phyloP scores from a whole-genome alignment of 495 filamentous ascomycete genomes.

The Immersiella caudata region DNA sequence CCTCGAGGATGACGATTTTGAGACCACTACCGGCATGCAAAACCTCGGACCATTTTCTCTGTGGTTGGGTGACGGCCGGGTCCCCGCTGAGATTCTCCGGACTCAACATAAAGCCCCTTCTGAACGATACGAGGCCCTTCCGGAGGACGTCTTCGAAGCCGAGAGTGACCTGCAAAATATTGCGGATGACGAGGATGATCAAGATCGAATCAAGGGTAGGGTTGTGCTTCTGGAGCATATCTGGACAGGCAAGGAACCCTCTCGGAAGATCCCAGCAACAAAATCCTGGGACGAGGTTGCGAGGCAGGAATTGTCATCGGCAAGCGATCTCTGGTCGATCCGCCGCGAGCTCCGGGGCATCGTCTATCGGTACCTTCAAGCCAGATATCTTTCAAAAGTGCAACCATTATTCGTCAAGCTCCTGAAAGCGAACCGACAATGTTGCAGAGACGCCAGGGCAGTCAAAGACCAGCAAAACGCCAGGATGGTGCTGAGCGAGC shows the following conservation, averaged over 20 bases:
- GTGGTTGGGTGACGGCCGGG: conserved; percentile 64
- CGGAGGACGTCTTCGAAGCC: conserved; percentile 40
- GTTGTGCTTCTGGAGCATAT: conserved; percentile 37
- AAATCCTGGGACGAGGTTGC: conserved; percentile 22
- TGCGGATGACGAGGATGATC: conserved; percentile 45
- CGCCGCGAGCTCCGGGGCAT: conserved; percentile 37
- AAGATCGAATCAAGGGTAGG: conserved; percentile 38
- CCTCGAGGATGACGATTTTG: conserved; percentile 62
- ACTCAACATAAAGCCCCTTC: conserved; percentile 23
- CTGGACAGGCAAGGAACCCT: conserved; percentile 41
- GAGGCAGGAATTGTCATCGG: conserved; percentile 11
- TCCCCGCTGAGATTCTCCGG: conserved; percentile 25
- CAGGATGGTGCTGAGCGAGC: conserved; percentile 29
- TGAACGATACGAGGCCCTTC: conserved; percentile 30
- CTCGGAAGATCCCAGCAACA: neutral
- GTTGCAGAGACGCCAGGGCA: conserved; percentile 40
- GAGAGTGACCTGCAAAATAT: conserved; percentile 44
- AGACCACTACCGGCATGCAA: conserved; percentile 38
- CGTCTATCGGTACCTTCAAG: conserved; percentile 47
- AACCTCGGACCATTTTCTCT: conserved; percentile 53
- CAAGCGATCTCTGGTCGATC: conserved; percentile 40
- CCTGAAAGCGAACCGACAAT: conserved; percentile 31
- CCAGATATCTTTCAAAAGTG: conserved; percentile 33
- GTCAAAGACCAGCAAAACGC: conserved; percentile 38
- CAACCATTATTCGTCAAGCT: conserved; percentile 32